These are phyloP conservation scores for Lachnellula hyalina DNA, from an alignment of 2,329 filamentous ascomycete species.

Conservation along the genomic window DNA sequence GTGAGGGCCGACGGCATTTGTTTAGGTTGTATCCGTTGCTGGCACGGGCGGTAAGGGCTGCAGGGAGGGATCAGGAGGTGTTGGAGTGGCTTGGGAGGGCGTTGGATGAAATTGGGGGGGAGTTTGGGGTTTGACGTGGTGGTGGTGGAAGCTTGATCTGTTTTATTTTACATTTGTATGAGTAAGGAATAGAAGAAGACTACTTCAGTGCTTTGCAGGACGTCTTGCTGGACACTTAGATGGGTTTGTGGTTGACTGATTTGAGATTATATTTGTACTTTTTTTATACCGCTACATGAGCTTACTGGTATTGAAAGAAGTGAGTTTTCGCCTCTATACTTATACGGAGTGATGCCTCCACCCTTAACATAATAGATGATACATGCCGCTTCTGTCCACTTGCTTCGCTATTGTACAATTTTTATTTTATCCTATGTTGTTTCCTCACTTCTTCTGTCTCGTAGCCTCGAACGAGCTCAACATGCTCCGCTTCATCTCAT, in stretches of 20 bases:
- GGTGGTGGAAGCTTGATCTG: background rate
- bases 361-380: conserved; percentile 8
- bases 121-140: conserved; percentile 37
- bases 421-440: conserved; percentile 1
- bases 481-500: conserved; percentile 42
- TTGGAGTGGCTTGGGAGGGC: conserved; percentile 52
- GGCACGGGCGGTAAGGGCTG: conserved; percentile 55
- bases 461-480: conserved; percentile 43
- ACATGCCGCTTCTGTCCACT: background rate
- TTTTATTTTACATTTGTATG: conserved; percentile 1
- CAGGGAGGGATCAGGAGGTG: conserved; percentile 58
- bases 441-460: conserved; percentile 23
- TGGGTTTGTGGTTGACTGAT: background rate
- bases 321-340: background rate
- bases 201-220: background rate
- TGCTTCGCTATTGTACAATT: conserved; percentile 14
- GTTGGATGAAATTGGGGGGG: conserved; percentile 56
- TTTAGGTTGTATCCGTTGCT: conserved; percentile 75
- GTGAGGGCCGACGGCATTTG: conserved; percentile 66
- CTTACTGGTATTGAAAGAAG: background rate
- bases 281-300: background rate
- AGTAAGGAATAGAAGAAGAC: background rate
- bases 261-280: conserved; percentile 3
- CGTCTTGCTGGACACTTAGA: background rate
- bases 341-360: conserved; percentile 8